Conservation (phyloP, 176 grass and related monocot species). For the Carex pumila region DNA sequence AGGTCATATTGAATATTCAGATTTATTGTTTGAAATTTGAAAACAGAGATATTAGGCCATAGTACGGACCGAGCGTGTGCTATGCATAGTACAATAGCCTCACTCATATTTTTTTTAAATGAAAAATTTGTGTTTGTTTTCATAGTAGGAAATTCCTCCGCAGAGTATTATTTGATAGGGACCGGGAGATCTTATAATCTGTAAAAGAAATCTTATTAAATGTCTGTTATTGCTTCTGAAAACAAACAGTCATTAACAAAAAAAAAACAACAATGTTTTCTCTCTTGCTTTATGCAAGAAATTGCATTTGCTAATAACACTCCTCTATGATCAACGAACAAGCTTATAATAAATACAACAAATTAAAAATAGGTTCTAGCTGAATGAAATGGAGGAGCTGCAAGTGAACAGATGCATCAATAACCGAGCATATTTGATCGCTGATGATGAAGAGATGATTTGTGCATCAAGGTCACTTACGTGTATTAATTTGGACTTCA, state of each 20-base stretch:
- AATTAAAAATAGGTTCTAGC: background rate
- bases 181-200: background rate
- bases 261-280: background rate
- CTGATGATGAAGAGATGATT: background rate
- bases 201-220: background rate
- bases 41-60: no score
- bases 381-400: background rate
- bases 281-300: background rate
- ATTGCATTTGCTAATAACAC: background rate
- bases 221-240: background rate
- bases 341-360: background rate
- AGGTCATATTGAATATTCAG: no score
- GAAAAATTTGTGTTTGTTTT: no score
- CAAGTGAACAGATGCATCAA: constrained; percentile 7
- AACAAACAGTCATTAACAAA: background rate
- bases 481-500: background rate
- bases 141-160: background rate
- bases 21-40: no score
- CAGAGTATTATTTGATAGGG: background rate
- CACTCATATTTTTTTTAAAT: no score
- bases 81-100: no score
- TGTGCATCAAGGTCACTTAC: background rate
- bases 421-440: background rate
- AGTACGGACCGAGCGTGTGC: no score
- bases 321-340: background rate